A percentile compares a stretch with the other conserved stretches of the same genome.
phyloP scores from a whole-genome alignment of 176 grass and related monocot species.

The Puccinellia tenuiflora region DNA sequence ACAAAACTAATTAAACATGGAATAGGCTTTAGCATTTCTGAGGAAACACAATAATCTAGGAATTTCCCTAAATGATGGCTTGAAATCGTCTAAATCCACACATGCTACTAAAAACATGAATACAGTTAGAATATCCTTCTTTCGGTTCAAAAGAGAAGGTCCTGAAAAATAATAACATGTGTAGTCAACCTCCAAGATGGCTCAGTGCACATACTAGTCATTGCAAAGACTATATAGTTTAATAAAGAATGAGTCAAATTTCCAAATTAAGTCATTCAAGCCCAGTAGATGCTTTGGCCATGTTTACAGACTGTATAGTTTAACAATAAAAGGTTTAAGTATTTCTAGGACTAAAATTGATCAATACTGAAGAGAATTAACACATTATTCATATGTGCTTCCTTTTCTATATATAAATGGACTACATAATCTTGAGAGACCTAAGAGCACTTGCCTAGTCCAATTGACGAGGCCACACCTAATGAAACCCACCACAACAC shows the following conservation, averaged over 20 bases:
- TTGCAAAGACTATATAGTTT: not conserved
- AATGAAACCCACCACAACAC: slow-evolving; percentile 85
- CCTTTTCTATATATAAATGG: not conserved
- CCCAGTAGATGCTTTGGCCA: not conserved
- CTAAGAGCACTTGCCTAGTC: slow-evolving; percentile 67
- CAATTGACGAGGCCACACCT: slow-evolving; percentile 93
- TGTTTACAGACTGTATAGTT: not conserved
- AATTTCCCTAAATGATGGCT: not conserved
- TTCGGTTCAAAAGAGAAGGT: not conserved
- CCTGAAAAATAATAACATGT: not conserved
- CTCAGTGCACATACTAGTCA: not conserved
- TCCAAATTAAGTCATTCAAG: not conserved
- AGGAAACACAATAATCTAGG: not conserved
- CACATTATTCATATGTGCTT: not conserved
- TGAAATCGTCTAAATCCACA: not conserved
- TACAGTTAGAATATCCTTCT: not conserved
- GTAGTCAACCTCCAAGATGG: not conserved
- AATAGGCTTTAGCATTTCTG: not conserved
- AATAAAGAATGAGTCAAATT: not conserved
- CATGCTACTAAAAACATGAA: slow-evolving; percentile 1
- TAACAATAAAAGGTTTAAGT: slow-evolving; percentile 2
- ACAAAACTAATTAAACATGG: not conserved
- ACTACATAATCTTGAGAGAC: not conserved
- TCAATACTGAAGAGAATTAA: slow-evolving; percentile 7
- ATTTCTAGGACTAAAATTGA: not conserved